A percentile compares a stretch with the other conserved stretches of the same genome.
These are phyloP conservation scores for Kluyveromyces aestuarii DNA, from an alignment of 805 yeast genomes.

Conservation along the genomic window DNA sequence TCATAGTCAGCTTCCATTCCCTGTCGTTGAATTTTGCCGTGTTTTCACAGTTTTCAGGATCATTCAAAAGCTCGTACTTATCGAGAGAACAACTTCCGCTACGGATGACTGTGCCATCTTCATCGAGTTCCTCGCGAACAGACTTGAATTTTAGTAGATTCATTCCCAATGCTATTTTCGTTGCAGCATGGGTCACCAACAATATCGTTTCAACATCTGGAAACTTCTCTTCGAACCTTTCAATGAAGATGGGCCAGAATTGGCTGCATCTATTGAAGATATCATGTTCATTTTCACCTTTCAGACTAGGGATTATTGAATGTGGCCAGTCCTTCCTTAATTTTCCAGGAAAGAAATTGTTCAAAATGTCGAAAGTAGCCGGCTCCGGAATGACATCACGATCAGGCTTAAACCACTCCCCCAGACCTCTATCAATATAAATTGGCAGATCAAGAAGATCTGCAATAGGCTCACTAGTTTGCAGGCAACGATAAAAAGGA, in stretches of 20 bases:
- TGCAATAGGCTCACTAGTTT: conserved; percentile 69
- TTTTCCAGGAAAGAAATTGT: conserved; percentile 43
- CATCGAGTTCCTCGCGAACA: conserved; percentile 43
- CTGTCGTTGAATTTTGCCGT: conserved; percentile 17
- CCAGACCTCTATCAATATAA: conserved; percentile 70
- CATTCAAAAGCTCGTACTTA: conserved; percentile 33
- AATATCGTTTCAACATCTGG: conserved; percentile 58
- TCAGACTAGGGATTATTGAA: conserved; percentile 47
- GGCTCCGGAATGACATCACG: conserved; percentile 65
- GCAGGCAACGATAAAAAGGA: conserved; percentile 85
- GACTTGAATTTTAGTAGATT: conserved; percentile 46
- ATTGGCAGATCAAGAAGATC: conserved; percentile 48
- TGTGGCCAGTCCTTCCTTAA: conserved; percentile 41
- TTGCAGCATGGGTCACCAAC: conserved; percentile 88
- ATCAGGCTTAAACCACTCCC: conserved; percentile 83
- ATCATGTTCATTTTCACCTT: conserved; percentile 72
- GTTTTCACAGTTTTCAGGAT: conserved; percentile 14
- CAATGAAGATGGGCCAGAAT: conserved; percentile 51
- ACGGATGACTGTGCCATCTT: conserved; percentile 40
- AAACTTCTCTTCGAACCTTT: conserved; percentile 42
- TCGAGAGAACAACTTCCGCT: conserved; percentile 87
- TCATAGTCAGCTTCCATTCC: conserved; percentile 54
- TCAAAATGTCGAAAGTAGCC: conserved; percentile 41
- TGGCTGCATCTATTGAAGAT: conserved; percentile 50
- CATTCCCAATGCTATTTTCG: conserved; percentile 83